phyloP scores from a whole-genome alignment of 495 filamentous ascomycete species.

The Glutinoglossum americanum region DNA sequence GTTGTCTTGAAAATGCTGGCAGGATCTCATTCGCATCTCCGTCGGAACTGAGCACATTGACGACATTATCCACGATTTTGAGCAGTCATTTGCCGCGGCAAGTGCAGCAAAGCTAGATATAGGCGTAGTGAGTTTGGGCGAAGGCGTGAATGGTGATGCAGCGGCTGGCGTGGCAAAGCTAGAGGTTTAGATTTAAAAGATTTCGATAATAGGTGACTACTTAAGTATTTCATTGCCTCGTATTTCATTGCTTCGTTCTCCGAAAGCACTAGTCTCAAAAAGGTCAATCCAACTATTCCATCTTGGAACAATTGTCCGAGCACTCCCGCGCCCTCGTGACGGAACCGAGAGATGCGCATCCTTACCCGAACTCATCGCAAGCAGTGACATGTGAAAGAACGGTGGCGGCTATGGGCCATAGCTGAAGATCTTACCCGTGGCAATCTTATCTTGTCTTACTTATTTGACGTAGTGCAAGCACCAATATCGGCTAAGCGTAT shows the following conservation, averaged over 20 bases:
- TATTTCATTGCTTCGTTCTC: no score
- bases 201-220: no score
- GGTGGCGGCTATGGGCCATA: no score
- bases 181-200: background rate
- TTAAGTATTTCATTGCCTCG: no score
- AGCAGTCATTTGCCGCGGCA: constrained; percentile 62
- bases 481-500: background rate
- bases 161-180: constrained; percentile 15
- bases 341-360: no score
- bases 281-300: no score
- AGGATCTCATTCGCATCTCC: constrained; percentile 84
- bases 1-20: background rate
- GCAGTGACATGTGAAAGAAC: no score
- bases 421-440: no score
- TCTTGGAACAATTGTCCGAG: no score
- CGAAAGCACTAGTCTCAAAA: background rate
- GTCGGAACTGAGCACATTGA: constrained; percentile 96
- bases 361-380: no score
- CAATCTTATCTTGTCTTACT: background rate
- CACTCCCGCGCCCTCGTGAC: background rate
- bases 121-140: constrained; percentile 10
- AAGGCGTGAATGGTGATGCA: constrained; percentile 14
- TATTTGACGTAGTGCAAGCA: background rate
- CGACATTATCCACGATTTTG: constrained; percentile 92
- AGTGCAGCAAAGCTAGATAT: constrained; percentile 16